Evolutionary conservation across 345 rosid species (phyloP), one percentile per base, ranked within the genome.

Genomic region (Boechera retrofracta): DNA sequence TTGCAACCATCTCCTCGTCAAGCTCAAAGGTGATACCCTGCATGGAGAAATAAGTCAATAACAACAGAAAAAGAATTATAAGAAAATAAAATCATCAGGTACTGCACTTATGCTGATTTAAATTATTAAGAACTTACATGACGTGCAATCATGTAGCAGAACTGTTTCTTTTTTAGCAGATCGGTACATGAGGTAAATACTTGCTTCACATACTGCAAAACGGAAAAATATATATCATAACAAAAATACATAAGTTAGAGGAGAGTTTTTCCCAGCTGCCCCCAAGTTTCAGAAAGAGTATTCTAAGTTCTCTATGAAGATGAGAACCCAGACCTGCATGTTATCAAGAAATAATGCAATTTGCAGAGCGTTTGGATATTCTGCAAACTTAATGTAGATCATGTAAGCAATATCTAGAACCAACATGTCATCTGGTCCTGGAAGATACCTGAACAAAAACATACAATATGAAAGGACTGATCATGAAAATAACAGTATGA

Each of bases 291-390:
- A 71, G 61, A 48, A 24, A 77, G 67, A 55, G 55, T 32, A 66
- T 55, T 33, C 2, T 44, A 18, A 21, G 35, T 64, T 64, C 4
- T 10, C 36, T 39, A 38, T 29, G 16, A 71, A 57, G 39, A 73
- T 28, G 24, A 66, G 2, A 32, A 21, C 31, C 80, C 70, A 44
- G 42, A 96, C 99, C 98, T 89, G 88, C 86, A 82, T 18, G 84
- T 93, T 90, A 77, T 89, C 95, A 33, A 91, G 94, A 81, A 71
- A 93, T 36, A 96, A 77, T 31, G 98, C 98, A 77, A 96, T 96
- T 79, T 90, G 96, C 73, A 96, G 89, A 32, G 97, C 97, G 75
- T 85, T 91, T 56, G 97, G 82, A 66, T 83, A 89, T 64, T 91
- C 95, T 77, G 77, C 87, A 72, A 85, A 96, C 81, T 88, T 89